These are phyloP conservation scores for Vitis cinerea DNA, from an alignment of 164 flowering plant species.

Conservation along the genomic window DNA sequence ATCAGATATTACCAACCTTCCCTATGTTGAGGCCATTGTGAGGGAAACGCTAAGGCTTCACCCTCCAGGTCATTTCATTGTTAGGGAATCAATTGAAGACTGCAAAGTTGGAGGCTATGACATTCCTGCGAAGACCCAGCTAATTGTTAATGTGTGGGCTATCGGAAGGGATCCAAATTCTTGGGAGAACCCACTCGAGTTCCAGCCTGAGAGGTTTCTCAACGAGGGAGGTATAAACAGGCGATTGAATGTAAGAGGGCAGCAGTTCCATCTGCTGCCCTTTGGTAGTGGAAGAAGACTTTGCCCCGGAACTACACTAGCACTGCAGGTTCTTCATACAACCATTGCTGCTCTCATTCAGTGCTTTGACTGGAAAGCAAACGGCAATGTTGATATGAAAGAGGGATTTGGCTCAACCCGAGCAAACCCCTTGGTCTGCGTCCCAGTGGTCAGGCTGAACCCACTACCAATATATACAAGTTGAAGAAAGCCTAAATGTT, in stretches of 20 bases:
- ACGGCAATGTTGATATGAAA: too few species aligned
- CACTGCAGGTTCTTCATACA: slow-evolving; percentile 31
- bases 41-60: slow-evolving; percentile 63
- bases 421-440: too few species aligned
- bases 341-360: slow-evolving; percentile 46
- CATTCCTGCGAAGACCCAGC: slow-evolving; percentile 41
- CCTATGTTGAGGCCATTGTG: slow-evolving; percentile 20
- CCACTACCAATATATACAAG: too few species aligned
- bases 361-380: slow-evolving; percentile 46
- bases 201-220: slow-evolving; percentile 59
- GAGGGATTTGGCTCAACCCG: too few species aligned
- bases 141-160: slow-evolving; percentile 54
- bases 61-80: slow-evolving; percentile 46
- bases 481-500: too few species aligned
- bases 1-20: slow-evolving; percentile 20
- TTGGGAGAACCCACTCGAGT: slow-evolving; percentile 58
- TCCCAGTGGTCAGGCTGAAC: too few species aligned
- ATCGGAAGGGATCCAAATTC: slow-evolving; percentile 52
- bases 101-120: slow-evolving; percentile 39
- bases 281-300: slow-evolving; percentile 52
- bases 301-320: slow-evolving; percentile 47
- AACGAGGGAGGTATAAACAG: slow-evolving; percentile 10
- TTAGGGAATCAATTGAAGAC: slow-evolving; percentile 32
- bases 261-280: slow-evolving; percentile 25
- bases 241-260: slow-evolving; percentile 25